phyloP scores from a whole-genome alignment of 2,329 filamentous ascomycete species.

The Ascochyta viciae-villosae region DNA sequence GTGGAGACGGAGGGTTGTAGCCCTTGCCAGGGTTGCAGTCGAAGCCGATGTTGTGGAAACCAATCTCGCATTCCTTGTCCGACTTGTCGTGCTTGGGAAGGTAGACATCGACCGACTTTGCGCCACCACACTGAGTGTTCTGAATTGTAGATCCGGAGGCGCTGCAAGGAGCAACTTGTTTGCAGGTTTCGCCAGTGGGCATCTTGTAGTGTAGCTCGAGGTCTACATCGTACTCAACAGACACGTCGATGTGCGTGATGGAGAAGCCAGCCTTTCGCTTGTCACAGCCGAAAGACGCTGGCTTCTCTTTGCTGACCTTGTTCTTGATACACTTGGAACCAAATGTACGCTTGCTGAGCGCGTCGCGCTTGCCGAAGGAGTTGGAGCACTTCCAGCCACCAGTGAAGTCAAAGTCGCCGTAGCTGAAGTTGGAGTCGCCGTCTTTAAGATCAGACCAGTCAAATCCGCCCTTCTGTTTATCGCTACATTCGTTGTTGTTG shows the following conservation, averaged over 20 bases:
- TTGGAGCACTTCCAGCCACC: constrained; percentile 74
- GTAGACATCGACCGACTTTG: constrained; percentile 77
- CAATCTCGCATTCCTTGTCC: constrained; percentile 69
- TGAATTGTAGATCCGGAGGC: constrained; percentile 68
- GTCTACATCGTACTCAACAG: constrained; percentile 76
- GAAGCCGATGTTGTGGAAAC: constrained; percentile 77
- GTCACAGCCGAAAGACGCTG: constrained; percentile 72
- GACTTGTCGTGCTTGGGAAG: constrained; percentile 59
- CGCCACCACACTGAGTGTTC: constrained; percentile 93
- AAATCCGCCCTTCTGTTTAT: constrained; percentile 74
- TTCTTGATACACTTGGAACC: constrained; percentile 53
- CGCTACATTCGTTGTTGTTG: constrained; percentile 77
- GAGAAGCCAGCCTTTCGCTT: constrained; percentile 67
- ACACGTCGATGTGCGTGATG: constrained; percentile 75
- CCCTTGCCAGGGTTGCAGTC: constrained; percentile 63
- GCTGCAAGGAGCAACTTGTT: constrained; percentile 64
- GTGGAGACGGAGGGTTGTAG: constrained; percentile 32
- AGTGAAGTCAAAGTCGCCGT: constrained; percentile 70
- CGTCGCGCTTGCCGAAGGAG: constrained; percentile 66
- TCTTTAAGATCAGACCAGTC: constrained; percentile 69
- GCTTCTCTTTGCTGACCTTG: constrained; percentile 58
- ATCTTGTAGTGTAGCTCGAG: constrained; percentile 88
- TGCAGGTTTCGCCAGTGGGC: constrained; percentile 82
- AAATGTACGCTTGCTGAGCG: constrained; percentile 55
- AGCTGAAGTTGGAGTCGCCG: constrained; percentile 62